phyloP scores from a whole-genome alignment of 257 asterid genomes.

The Datura wrightii region DNA sequence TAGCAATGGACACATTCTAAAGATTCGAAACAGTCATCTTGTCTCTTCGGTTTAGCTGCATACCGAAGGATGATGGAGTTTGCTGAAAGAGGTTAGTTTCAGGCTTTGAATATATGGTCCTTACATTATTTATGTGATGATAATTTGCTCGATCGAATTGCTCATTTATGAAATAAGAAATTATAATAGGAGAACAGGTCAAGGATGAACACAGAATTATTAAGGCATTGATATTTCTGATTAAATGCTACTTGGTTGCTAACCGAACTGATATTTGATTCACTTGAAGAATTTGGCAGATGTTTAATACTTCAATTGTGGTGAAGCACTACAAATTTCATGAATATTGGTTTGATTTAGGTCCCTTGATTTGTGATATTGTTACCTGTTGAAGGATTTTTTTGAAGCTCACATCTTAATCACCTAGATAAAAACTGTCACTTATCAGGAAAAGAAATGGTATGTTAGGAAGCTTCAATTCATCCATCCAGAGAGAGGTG shows the following conservation, averaged over 20 bases:
- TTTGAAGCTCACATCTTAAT: neutral
- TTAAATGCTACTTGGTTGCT: neutral
- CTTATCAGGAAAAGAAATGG: neutral
- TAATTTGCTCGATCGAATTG: neutral
- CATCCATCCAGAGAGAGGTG: neutral
- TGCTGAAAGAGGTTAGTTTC: constrained; percentile 20
- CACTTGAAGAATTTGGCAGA: neutral
- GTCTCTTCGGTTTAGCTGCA: constrained; percentile 46
- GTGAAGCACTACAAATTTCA: neutral
- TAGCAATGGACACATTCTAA: constrained; percentile 20
- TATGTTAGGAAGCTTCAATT: neutral
- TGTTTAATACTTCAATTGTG: neutral
- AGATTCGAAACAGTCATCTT: constrained; percentile 36
- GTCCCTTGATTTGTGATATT: neutral
- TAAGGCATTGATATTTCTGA: neutral
- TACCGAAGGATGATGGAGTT: neutral
- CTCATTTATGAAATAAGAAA: neutral
- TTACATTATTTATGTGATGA: neutral
- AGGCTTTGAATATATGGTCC: neutral
- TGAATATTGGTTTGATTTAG: neutral
- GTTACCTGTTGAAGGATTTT: neutral
- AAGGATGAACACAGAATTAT: neutral
- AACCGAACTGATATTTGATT: neutral
- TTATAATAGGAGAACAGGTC: neutral
- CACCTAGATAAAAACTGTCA: neutral